Evolutionary conservation across 2,329 filamentous ascomycete genomes (phyloP), one percentile per base, ranked within the genome.

Genomic region (Macroventuria anomochaeta): DNA sequence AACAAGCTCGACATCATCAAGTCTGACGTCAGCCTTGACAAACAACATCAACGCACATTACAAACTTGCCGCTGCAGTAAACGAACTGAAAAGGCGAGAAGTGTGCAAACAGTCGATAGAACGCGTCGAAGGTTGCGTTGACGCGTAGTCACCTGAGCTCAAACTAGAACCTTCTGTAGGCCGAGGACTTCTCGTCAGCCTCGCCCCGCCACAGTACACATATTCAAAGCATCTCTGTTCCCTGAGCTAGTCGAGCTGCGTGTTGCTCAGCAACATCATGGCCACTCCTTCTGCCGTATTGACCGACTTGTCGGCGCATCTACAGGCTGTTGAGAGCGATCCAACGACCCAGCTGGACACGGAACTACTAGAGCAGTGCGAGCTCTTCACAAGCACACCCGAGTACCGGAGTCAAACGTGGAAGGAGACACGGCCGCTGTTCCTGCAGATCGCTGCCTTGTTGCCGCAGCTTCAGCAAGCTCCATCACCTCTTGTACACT

Each of bases 391-490:
- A 25, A 69, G 61, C 48, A 74, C 71, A 1, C 58, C 65, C 11
- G 70, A 73, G 20, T 75, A 72, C 44, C 63, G 57, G 23, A 46
- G 36, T 21, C 51, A 63, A 13, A 29, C 57, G 48, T 71, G 70
- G 69, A 63, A 62, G 39, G 58, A 69, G 28, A 68, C 73, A 1
- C 62, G 67, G 3, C 58, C 68, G 2, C 65, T 80, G 7, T 74
- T 79, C 31, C 50, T 73, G 13, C 77, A 81, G 55, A 75, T 85
- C 39, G 80, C 82, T 15, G 69, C 75, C 39, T 72, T 85, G 8
- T 69, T 85, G 15, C 79, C 80, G 7, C 71, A 78, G 5, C 71
- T 87, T 5, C 81, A 84, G 58, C 81, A 85, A 69, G 83, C 86
- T 57, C 84, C 84, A 8, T 77, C 79, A 12, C 81, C 83, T 20